Base-by-base conservation (phyloP, 371 early-diverging fungal species). In the Chytridiales sp. region DNA sequence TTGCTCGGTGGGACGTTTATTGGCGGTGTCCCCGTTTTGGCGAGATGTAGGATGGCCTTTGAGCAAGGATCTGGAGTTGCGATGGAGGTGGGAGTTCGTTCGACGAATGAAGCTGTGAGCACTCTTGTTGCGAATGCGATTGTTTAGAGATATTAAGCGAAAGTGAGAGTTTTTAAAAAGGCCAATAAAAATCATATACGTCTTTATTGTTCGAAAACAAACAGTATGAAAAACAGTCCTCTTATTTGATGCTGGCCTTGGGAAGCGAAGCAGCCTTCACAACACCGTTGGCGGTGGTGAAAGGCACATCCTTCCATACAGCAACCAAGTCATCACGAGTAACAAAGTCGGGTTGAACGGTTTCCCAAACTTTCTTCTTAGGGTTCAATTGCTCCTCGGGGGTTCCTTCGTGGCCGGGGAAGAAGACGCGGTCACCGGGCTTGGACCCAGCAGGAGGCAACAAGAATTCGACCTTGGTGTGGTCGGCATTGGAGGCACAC, bases 301-400 rank as follows among this genome's bases (percentile, higher is more conserved):
- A 77, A 31, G 66, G 72, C 30, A 73, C 47, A 50, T 57, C 74
- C 43, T 77, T 64, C 77, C 77, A 82, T 8, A 57, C 55, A 15
- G 96, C 97, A 50, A 87, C 80, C 51, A 82, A 73, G 52, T 88
- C 84, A 26, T 86, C 86, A 36, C 88, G 80, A 35, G 95, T 94
- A 49, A 85, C 82, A 55, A 96, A 83, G 26, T 91, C 93, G 35
- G 96, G 95, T 80, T 95, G 95, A 48, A 97, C 87, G 30, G 93
- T 87, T 72, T 97, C 98, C 81, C 85, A 96, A 64, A 95, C 88
- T 83, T 97, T 97, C 85, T 92, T 94, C 85, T 97, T 97, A 68
- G 97, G 95, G 72, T 94, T 93, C 64, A 97, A 82, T 35, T 85
- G 80, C 66, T 85, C 87, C 66, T 95, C 95, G 26, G 88, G 96